Evolutionary conservation across 2,329 filamentous ascomycete species (phyloP).

Genomic region (Colletotrichum spinosum): DNA sequence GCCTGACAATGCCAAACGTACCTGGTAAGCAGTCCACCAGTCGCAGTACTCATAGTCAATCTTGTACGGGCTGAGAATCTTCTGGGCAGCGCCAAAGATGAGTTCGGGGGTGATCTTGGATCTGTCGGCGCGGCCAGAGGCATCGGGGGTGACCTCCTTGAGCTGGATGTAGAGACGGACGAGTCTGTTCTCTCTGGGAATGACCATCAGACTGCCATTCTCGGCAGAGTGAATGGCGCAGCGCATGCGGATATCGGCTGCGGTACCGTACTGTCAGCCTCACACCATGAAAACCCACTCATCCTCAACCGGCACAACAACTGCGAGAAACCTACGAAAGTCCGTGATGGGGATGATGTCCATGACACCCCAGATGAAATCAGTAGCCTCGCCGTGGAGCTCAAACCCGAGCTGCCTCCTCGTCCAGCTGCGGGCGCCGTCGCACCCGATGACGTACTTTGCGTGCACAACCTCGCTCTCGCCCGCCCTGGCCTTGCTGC

Average conservation of each 20-base stretch:
- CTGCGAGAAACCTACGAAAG: slow-evolving; percentile 52
- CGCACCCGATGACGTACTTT: slow-evolving; percentile 76
- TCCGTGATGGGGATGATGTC: slow-evolving; percentile 54
- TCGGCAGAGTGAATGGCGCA: slow-evolving; percentile 68
- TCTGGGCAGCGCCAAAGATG: slow-evolving; percentile 71
- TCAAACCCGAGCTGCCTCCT: slow-evolving; percentile 67
- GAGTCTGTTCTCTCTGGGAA: slow-evolving; percentile 72
- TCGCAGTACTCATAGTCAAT: slow-evolving; percentile 72
- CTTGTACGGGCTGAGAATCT: slow-evolving; percentile 74
- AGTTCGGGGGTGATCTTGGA: slow-evolving; percentile 71
- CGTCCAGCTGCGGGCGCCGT: slow-evolving; percentile 76
- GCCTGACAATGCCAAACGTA: slow-evolving; percentile 42
- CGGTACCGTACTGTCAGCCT: not conserved
- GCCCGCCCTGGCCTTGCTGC: slow-evolving; percentile 44
- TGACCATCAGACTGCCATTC: slow-evolving; percentile 71
- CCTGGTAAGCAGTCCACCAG: slow-evolving; percentile 76
- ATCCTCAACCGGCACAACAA: too few species aligned
- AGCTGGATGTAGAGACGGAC: slow-evolving; percentile 76
- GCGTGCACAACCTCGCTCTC: slow-evolving; percentile 59
- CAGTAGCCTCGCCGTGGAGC: slow-evolving; percentile 65
- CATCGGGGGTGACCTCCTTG: slow-evolving; percentile 56
- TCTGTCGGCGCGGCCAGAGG: slow-evolving; percentile 62
- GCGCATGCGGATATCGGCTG: slow-evolving; percentile 65
- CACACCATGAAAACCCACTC: not conserved
- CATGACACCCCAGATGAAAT: slow-evolving; percentile 61